Base-by-base conservation (phyloP, 192 early-diverging fungal genomes). In the Glomus cerebriforme region DNA sequence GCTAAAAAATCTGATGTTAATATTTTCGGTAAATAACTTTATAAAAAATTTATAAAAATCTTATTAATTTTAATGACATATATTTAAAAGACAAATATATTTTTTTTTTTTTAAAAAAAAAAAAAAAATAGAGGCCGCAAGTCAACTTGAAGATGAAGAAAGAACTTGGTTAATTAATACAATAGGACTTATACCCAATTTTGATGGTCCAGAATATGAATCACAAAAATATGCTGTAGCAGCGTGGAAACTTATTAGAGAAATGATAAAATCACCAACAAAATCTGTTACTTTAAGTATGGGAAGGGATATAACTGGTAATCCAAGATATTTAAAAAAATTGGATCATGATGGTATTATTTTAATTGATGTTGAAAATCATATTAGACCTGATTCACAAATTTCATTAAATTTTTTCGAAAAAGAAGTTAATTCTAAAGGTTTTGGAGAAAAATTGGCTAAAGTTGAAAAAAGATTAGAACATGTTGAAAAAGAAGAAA, bases 171-270 rank as follows among this genome's bases (percentile, higher is more conserved):
- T 77, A 15, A 65, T 27, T 31, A 77, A 77, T 31, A 29, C 27
- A 34, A 65, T 77, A 13, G 75, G 75, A 6, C 29, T 77, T 10
- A 77, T 77, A 22, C 75, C 75, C 12, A 54, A 77, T 49, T 77
- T 77, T 27, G 75, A 77, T 47, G 75, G 54, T 27, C 9, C 62
- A 24, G 63, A 24, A 29, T 76, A 63, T 17, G 75, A 77, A 17
- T 17, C 34, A 43, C 75, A 77, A 49, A 64, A 77, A 77, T 77
- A 77, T 49, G 75, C 75, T n/a, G 2, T 37, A 47, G 32, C 35
- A 8, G 75, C 75, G 9, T 77, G 75, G 75, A 77, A 77, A 54
- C 47, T 77, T 37, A 66, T 77, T 77, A 22, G 63, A 17, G 75
- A 12, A 47, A 49, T 77, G 45, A 37, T 77, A 19, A 37, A 65